Evolutionary conservation across 441 rosid genomes (phyloP).

Genomic region (Syzygium malaccense): DNA sequence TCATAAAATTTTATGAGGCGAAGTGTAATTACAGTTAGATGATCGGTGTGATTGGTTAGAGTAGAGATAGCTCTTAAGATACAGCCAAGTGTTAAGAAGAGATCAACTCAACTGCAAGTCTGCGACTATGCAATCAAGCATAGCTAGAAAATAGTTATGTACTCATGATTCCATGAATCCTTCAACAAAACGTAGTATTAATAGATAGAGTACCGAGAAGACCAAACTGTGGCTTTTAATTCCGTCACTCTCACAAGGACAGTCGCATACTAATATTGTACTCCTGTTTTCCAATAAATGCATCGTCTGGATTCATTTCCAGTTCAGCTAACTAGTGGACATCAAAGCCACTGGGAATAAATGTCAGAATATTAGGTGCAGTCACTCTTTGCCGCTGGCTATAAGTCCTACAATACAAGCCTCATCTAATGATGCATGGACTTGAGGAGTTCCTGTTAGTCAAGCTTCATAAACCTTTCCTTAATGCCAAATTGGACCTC

Average conservation of each 20-base stretch:
- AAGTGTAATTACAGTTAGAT: not conserved
- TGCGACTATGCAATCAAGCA: not conserved
- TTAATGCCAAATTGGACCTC: not conserved
- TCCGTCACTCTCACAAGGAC: not conserved
- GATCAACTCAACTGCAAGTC: not conserved
- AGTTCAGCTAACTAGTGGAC: not conserved
- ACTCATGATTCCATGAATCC: not conserved
- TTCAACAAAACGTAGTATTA: not conserved
- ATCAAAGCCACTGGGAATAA: not conserved
- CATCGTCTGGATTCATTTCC: not conserved
- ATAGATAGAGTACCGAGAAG: not conserved
- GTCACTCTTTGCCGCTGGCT: not conserved
- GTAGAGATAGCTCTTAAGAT: not conserved
- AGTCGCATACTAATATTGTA: not conserved
- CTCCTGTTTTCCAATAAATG: not conserved
- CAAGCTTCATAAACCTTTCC: not conserved
- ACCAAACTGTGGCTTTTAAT: not conserved
- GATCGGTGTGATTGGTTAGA: not conserved
- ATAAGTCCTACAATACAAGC: not conserved
- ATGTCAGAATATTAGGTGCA: not conserved
- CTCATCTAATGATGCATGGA: not conserved
- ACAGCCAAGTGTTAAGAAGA: not conserved
- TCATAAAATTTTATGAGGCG: not conserved
- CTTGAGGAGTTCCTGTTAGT: not conserved
- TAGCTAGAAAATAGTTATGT: not conserved